A percentile compares a stretch with the other conserved stretches of the same genome.
phyloP scores from a whole-genome alignment of 768 basidiomycete species.

The Boletales sp. region DNA sequence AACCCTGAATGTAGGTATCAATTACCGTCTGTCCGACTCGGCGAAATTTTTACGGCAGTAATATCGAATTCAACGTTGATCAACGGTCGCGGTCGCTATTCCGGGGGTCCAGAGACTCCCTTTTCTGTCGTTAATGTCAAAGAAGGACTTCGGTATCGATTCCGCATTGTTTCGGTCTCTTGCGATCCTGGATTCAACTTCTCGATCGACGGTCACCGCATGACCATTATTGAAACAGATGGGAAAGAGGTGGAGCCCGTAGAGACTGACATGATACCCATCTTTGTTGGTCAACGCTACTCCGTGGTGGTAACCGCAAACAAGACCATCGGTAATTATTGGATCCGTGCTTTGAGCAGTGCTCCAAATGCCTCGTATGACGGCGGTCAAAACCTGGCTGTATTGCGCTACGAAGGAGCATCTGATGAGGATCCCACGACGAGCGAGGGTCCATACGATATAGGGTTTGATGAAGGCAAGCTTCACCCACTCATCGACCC shows the following conservation, averaged over 20 bases:
- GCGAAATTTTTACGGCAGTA: conserved; percentile 6
- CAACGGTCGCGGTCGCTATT: conserved; percentile 47
- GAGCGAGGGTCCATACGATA: conserved; percentile 11
- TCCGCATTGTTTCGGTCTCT: conserved; percentile 46
- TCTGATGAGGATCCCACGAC: conserved; percentile 36
- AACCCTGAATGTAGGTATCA: conserved; percentile 31
- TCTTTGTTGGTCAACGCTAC: conserved; percentile 34
- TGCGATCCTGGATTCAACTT: conserved; percentile 40
- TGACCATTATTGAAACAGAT: conserved; percentile 51
- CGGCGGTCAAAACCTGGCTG: conserved; percentile 43
- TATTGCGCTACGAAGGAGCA: conserved; percentile 47
- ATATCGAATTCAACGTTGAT: conserved; percentile 42
- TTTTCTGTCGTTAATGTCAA: conserved; percentile 43
- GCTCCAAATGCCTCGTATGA: conserved; percentile 26
- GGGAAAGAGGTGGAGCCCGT: conserved; percentile 38
- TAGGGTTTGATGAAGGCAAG: conserved; percentile 35
- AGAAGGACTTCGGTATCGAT: conserved; percentile 42
- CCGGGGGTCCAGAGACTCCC: conserved; percentile 32
- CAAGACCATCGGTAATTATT: conserved; percentile 49
- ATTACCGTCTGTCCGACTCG: conserved; percentile 15
- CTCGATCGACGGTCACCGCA: conserved; percentile 39
- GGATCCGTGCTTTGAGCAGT: conserved; percentile 43
- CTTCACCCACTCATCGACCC: conserved; percentile 33
- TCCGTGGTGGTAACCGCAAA: conserved; percentile 42
- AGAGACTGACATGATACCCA: conserved; percentile 33